Evolutionary conservation across 257 asterid genomes (phyloP), one percentile per base, ranked within the genome.

Genomic region (Jaltomata sinuosa): DNA sequence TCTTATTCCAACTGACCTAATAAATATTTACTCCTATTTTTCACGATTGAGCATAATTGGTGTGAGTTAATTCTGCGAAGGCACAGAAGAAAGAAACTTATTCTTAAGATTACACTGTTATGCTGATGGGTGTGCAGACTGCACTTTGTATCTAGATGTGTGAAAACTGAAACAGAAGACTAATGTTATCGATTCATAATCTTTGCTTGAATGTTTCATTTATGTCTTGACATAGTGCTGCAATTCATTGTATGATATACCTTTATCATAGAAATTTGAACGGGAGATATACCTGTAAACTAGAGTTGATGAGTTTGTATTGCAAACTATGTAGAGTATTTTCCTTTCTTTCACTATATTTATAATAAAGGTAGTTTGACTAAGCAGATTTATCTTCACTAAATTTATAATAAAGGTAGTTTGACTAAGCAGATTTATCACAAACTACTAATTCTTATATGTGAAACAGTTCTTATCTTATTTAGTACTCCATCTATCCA

Each of bases 1-100:
- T 87, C 61, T 65, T 80, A 76, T 57, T 79, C 84, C 83, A 83
- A 38, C 83, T 88, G 53, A 81, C 47, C 36, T 82, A 31, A 47
- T 74, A 25, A 74, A 45, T 45, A 74, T 74, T 74, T 25, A 22
- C 12, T 38, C 55, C 81, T 45, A 22, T 45, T 72, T 22, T 42
- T 47, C 21, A 72, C 57, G 80, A 72, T 72, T 72, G 57, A 42
- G 80, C 57, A 22, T 45, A 74, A 45, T 47, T 25, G 22, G 80
- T 25, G 81, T 45, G 40, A 74, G 21, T 25, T 25, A 65, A 65
- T 65, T 65, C 11, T 65, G 74, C 14, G 5, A 65, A 31, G 45
- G 74, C 74, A 65, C 45, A 31, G 15, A 31, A 34, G 74, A 31
- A 61, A 64, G 42, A 65, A 65, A 19, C 74, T 65, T 65, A 29